phyloP scores from a whole-genome alignment of 2,329 filamentous ascomycete genomes.

The Cordyceps pruinosa region DNA sequence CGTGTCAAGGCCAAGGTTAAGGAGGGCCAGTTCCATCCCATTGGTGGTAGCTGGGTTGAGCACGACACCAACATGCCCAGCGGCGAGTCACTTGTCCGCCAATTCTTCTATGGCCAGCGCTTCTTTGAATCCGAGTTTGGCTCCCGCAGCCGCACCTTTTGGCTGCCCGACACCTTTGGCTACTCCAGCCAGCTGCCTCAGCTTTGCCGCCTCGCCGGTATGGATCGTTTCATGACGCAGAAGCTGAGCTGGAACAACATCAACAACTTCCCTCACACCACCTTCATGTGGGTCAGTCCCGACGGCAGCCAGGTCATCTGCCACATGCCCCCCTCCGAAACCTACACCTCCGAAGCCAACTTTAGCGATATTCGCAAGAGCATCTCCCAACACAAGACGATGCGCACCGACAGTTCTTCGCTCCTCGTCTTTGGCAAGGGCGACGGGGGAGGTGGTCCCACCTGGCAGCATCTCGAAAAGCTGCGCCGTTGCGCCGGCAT shows the following conservation, averaged over 20 bases:
- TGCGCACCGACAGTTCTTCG: conserved; percentile 87
- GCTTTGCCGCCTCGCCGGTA: conserved; percentile 85
- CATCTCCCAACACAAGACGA: conserved; percentile 85
- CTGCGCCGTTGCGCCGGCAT: conserved; percentile 86
- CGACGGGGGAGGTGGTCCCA: conserved; percentile 91
- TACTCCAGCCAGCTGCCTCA: conserved; percentile 95
- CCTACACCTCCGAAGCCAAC: conserved; percentile 88
- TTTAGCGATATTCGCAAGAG: conserved; percentile 92
- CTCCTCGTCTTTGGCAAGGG: conserved; percentile 94
- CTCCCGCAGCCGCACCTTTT: conserved; percentile 82
- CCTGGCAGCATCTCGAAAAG: conserved; percentile 91
- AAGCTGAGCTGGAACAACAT: conserved; percentile 99
- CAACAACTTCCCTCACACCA: conserved; percentile 97
- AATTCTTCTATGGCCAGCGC: conserved; percentile 91
- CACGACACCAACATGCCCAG: conserved; percentile 97
- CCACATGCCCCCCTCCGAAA: conserved; percentile 94
- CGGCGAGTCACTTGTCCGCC: conserved; percentile 86
- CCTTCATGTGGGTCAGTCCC: conserved; percentile 95
- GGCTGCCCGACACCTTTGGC: conserved; percentile 96
- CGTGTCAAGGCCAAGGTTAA: conserved; percentile 88
- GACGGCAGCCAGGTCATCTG: conserved; percentile 96
- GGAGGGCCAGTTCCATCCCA: conserved; percentile 84
- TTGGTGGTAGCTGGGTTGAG: conserved; percentile 97
- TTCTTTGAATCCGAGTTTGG: conserved; percentile 94
- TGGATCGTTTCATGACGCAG: conserved; percentile 95